Percentiles rank a stretch among this genome's conserved stretches.
Evolutionary conservation across 345 rosid genomes (phyloP).

Genomic region (Salix exigua): DNA sequence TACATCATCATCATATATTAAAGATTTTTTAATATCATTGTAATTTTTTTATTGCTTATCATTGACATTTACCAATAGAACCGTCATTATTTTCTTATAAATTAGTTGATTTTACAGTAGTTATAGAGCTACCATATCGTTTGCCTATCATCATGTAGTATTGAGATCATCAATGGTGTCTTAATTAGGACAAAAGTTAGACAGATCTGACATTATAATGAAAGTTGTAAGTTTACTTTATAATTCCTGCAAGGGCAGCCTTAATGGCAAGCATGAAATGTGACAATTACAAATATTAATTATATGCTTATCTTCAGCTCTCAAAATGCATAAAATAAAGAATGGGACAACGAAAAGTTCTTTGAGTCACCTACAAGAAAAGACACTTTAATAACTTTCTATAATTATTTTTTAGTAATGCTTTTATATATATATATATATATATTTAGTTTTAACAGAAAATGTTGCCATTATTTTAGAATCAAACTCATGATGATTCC

Average conservation of each 20-base stretch:
- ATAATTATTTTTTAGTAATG: too few species aligned
- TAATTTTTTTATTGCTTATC: too few species aligned
- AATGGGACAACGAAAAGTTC: neutral
- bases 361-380: neutral
- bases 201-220: neutral
- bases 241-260: neutral
- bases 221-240: neutral
- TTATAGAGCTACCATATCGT: neutral
- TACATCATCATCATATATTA: too few species aligned
- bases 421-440: too few species aligned
- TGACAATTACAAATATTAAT: neutral
- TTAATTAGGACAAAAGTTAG: conserved; percentile 12
- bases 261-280: neutral
- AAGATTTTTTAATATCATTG: too few species aligned
- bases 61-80: too few species aligned
- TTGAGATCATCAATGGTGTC: neutral
- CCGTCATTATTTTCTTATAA: too few species aligned
- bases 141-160: neutral
- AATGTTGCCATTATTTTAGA: conserved; percentile 22
- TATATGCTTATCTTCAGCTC: too few species aligned
- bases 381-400: neutral
- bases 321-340: neutral
- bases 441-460: neutral
- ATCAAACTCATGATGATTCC: conserved; percentile 22
- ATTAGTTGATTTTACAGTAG: neutral